Conservation (phyloP, 1,284 basidiomycete genomes). For the Tilletia walkeri region DNA sequence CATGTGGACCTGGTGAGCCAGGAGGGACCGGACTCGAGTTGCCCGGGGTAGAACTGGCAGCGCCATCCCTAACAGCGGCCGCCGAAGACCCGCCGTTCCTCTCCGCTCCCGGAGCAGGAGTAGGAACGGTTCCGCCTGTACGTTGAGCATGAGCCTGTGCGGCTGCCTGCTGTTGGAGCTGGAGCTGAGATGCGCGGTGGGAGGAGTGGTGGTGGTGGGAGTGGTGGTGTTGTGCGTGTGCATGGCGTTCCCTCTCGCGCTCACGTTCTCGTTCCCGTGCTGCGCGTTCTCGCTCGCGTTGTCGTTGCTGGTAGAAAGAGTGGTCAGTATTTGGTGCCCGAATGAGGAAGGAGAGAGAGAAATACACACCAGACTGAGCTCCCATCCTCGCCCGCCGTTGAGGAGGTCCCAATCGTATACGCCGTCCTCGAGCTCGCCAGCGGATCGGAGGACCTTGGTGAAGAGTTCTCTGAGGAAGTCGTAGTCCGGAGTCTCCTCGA, state of each 20-base stretch:
- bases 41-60: background rate
- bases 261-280: constrained; percentile 13
- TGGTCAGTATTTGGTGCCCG: too few species aligned
- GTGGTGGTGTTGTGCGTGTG: constrained; percentile 1
- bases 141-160: constrained; percentile 13
- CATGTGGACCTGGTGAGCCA: background rate
- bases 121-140: background rate
- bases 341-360: too few species aligned
- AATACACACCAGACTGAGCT: constrained; percentile 24
- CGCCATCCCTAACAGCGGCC: background rate
- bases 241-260: constrained; percentile 12
- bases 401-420: constrained; percentile 27
- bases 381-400: constrained; percentile 17
- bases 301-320: background rate
- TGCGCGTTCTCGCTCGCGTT: constrained; percentile 15
- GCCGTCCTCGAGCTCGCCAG: constrained; percentile 22
- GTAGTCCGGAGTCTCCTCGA: constrained; percentile 27
- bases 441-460: constrained; percentile 20
- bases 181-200: background rate
- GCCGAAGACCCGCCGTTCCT: background rate
- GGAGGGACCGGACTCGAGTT: constrained; percentile 8
- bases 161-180: constrained; percentile 12
- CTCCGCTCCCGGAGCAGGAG: background rate
- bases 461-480: constrained; percentile 24
- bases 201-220: constrained; percentile 14